phyloP scores from a whole-genome alignment of 2,329 filamentous ascomycete genomes.

The Cladophialophora chaetospira region DNA sequence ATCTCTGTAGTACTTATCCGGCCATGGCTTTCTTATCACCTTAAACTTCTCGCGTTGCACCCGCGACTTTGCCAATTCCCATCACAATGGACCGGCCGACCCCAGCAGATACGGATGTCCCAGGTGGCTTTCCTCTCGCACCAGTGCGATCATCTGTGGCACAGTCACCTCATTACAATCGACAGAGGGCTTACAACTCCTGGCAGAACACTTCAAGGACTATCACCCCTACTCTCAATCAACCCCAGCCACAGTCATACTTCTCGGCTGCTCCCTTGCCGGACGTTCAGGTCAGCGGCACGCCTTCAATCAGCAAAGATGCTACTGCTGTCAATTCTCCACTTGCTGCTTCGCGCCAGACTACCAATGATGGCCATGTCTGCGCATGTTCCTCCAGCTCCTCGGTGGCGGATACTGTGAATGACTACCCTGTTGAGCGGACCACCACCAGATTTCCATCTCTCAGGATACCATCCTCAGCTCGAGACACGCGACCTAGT shows the following conservation, averaged over 20 bases:
- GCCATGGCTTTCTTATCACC: neutral
- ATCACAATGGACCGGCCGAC: neutral
- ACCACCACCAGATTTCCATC: slow-evolving; percentile 13
- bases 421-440: slow-evolving; percentile 10
- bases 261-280: neutral
- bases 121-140: neutral
- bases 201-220: neutral
- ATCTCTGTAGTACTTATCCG: neutral
- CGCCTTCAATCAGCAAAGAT: slow-evolving; percentile 1
- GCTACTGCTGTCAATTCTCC: neutral
- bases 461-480: slow-evolving; percentile 16
- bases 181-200: neutral
- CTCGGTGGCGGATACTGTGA: slow-evolving; percentile 2
- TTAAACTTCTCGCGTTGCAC: neutral
- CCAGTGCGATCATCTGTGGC: neutral
- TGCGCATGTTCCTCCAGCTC: slow-evolving; percentile 5
- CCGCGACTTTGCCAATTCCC: too few species aligned
- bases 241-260: neutral
- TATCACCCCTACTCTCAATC: too few species aligned
- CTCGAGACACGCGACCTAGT: slow-evolving; percentile 18
- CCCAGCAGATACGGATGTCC: neutral
- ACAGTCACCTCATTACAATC: neutral
- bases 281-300: neutral
- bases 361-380: neutral
- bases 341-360: neutral